Evolutionary conservation across 139 green algal species (phyloP).

Genomic region (Coelastrella sp.): DNA sequence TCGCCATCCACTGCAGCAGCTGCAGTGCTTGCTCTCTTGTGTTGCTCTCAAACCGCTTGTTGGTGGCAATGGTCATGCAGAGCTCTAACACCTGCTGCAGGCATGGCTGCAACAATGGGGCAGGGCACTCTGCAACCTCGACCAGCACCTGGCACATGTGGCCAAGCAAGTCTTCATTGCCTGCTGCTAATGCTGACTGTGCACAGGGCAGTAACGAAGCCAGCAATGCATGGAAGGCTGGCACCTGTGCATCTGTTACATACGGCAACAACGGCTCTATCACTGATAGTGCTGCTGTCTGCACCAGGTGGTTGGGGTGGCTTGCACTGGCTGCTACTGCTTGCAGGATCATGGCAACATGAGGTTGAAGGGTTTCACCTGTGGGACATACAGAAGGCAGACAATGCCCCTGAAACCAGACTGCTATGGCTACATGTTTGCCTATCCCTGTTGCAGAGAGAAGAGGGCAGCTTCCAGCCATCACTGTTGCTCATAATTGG

Average conservation of each 20-base stretch:
- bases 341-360: constrained; percentile 60
- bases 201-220: constrained; percentile 53
- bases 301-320: constrained; percentile 60
- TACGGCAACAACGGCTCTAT: constrained; percentile 60
- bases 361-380: constrained; percentile 53
- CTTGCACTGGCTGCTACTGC: constrained; percentile 60
- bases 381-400: background rate
- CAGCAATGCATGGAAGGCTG: constrained; percentile 63
- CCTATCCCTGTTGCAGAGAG: no score
- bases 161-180: constrained; percentile 62
- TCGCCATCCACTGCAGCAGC: constrained; percentile 69
- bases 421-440: no score
- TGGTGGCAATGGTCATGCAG: constrained; percentile 57
- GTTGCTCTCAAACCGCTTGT: constrained; percentile 54
- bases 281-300: constrained; percentile 63
- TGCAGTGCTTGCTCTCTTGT: constrained; percentile 72
- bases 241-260: constrained; percentile 41
- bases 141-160: constrained; percentile 64
- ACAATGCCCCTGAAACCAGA: background rate
- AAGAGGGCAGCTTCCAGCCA: no score
- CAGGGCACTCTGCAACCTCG: constrained; percentile 60
- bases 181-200: constrained; percentile 21
- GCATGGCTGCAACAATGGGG: constrained; percentile 62
- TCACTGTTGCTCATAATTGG: no score
- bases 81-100: constrained; percentile 68